Evolutionary conservation across 2,329 filamentous ascomycete species (phyloP).

Genomic region (Calonectria pteridis): DNA sequence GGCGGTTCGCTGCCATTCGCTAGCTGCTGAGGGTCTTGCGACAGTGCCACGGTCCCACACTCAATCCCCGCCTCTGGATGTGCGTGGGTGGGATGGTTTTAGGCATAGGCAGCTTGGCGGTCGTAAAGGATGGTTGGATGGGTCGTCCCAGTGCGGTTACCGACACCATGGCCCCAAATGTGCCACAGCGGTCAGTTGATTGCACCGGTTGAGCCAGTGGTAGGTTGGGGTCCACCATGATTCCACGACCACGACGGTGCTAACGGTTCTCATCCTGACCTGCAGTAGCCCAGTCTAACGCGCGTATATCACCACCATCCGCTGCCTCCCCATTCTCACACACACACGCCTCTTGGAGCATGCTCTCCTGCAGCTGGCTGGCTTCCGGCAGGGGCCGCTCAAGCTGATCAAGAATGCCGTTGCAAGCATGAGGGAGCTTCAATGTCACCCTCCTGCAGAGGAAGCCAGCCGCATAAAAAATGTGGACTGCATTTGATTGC

Average conservation of each 20-base stretch:
- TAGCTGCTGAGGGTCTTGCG: background rate
- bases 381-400: slow-evolving; percentile 18
- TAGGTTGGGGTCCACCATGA: slow-evolving; percentile 2
- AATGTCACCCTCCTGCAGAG: slow-evolving; percentile 14
- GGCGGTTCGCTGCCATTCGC: background rate
- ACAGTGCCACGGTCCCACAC: background rate
- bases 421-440: background rate
- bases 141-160: slow-evolving; percentile 34
- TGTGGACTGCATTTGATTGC: slow-evolving; percentile 23
- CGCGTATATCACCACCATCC: slow-evolving; percentile 27
- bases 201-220: slow-evolving; percentile 18
- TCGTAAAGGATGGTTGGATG: slow-evolving; percentile 11
- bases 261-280: slow-evolving; percentile 41
- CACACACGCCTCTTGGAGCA: slow-evolving; percentile 1
- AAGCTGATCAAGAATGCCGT: slow-evolving; percentile 5
- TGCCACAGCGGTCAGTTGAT: slow-evolving; percentile 32
- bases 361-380: slow-evolving; percentile 13
- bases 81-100: background rate
- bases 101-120: background rate
- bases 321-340: slow-evolving; percentile 3
- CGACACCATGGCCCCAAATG: slow-evolving; percentile 40
- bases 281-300: slow-evolving; percentile 38
- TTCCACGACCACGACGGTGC: slow-evolving; percentile 28
- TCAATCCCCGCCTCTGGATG: background rate
- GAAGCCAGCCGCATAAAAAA: slow-evolving; percentile 18